A percentile compares a stretch with the other conserved stretches of the same genome.
Evolutionary conservation across 352 stramenopile species (phyloP).

Genomic region (Globisporangium nagaii): DNA sequence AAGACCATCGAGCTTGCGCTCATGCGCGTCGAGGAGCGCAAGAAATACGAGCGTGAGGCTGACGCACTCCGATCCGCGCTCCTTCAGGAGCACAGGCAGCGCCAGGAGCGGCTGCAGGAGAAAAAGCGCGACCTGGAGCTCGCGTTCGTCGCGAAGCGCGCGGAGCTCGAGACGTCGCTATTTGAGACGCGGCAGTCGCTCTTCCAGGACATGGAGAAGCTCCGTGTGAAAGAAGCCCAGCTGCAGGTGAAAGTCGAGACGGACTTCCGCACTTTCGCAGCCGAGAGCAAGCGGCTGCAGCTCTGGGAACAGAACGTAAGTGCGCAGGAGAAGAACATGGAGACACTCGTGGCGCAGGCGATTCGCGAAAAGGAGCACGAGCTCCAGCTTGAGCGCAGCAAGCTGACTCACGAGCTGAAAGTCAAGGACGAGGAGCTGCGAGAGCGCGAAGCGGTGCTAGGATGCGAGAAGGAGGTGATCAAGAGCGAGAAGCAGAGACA

Average conservation of each 20-base stretch:
- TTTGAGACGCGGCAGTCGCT: slow-evolving; percentile 60
- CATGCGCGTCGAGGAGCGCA: slow-evolving; percentile 54
- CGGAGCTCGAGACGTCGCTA: slow-evolving; percentile 52
- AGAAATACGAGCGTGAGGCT: slow-evolving; percentile 43
- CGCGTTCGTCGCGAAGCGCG: slow-evolving; percentile 37
- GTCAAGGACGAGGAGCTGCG: slow-evolving; percentile 25
- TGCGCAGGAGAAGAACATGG: slow-evolving; percentile 39
- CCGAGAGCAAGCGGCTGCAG: slow-evolving; percentile 41
- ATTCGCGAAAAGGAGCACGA: slow-evolving; percentile 44
- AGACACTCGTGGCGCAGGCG: slow-evolving; percentile 30
- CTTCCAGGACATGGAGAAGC: slow-evolving; percentile 62
- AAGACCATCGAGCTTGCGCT: slow-evolving; percentile 46
- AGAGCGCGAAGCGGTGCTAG: slow-evolving; percentile 19
- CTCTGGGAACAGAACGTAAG: slow-evolving; percentile 39
- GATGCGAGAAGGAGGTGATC: neutral
- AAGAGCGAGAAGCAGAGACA: slow-evolving; percentile 4
- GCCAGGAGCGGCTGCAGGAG: slow-evolving; percentile 40
- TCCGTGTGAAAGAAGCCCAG: slow-evolving; percentile 45
- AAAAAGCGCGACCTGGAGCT: slow-evolving; percentile 59
- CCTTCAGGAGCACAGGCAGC: slow-evolving; percentile 43
- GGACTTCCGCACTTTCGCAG: slow-evolving; percentile 38
- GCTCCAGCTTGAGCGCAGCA: slow-evolving; percentile 38
- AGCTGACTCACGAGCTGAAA: slow-evolving; percentile 19
- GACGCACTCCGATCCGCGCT: slow-evolving; percentile 35
- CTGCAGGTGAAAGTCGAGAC: slow-evolving; percentile 39